A percentile compares a stretch with the other conserved stretches of the same genome.
These are phyloP conservation scores for Pseudoscleropodium purum DNA, from an alignment of 225 moss, liverwort and hornwort species.

Conservation along the genomic window DNA sequence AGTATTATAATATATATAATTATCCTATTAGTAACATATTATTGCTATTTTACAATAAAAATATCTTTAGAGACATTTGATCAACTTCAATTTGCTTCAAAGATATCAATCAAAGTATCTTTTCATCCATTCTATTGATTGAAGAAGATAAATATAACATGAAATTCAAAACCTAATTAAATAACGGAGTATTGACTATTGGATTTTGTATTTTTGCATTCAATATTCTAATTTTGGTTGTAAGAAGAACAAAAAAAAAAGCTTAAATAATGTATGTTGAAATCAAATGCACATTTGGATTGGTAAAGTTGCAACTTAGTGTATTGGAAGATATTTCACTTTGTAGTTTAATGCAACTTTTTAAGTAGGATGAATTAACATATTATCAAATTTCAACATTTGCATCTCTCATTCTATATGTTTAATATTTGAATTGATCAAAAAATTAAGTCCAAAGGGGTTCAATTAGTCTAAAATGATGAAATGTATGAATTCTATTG, in stretches of 20 bases:
- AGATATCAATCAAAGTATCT: not conserved
- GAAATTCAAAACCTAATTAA: not conserved
- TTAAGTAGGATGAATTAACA: not conserved
- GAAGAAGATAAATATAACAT: not conserved
- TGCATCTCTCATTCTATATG: too few relatives aligned
- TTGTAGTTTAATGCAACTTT: not conserved
- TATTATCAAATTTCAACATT: not conserved
- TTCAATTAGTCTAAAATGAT: not conserved
- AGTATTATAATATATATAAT: not conserved
- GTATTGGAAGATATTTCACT: not conserved
- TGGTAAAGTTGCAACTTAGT: too few relatives aligned
- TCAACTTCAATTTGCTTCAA: not conserved
- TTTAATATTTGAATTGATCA: not conserved
- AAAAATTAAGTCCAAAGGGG: rapidly evolving
- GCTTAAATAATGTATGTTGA: too few relatives aligned
- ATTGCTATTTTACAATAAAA: not conserved
- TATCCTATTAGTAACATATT: not conserved
- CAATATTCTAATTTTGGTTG: not conserved
- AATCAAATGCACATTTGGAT: not conserved
- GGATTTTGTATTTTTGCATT: not conserved
- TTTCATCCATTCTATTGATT: not conserved
- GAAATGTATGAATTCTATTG: not conserved
- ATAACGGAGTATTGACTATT: not conserved
- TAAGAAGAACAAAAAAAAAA: not conserved
- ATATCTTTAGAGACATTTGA: not conserved